Evolutionary conservation across 2,329 filamentous ascomycete genomes (phyloP).

Genomic region (Podosphaera leucotricha): DNA sequence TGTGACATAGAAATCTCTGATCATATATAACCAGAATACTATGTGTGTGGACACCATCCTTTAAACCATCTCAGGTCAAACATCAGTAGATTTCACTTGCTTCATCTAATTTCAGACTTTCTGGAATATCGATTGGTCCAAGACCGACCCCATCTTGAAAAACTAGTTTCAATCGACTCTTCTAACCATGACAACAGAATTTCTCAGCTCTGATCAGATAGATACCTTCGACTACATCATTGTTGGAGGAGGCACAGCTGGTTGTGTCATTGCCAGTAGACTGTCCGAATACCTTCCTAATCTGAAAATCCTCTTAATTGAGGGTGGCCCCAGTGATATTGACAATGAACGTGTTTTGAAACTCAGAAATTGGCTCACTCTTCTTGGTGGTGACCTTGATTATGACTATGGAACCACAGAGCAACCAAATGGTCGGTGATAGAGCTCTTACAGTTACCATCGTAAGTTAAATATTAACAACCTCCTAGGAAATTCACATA

Average conservation of each 20-base stretch:
- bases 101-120: no score
- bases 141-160: neutral
- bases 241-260: constrained; percentile 26
- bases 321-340: constrained; percentile 74
- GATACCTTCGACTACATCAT: constrained; percentile 23
- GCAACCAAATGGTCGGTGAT: constrained; percentile 65
- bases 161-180: neutral
- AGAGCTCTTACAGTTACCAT: neutral
- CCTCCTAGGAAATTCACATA: constrained; percentile 56
- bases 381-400: constrained; percentile 71
- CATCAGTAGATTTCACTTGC: no score
- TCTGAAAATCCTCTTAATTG: constrained; percentile 61
- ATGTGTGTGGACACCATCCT: no score
- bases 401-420: constrained; percentile 74
- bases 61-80: no score
- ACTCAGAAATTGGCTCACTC: constrained; percentile 63
- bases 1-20: no score
- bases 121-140: no score
- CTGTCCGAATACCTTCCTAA: constrained; percentile 54
- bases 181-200: constrained; percentile 14
- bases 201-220: constrained; percentile 8
- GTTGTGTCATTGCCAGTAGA: constrained; percentile 23
- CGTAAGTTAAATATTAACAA: constrained; percentile 4
- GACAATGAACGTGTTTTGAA: constrained; percentile 71
- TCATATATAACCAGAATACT: no score